Evolutionary conservation across 106 monocot species (phyloP), one percentile per base, ranked within the genome.

Genomic region (Platanthera guangdongensis): DNA sequence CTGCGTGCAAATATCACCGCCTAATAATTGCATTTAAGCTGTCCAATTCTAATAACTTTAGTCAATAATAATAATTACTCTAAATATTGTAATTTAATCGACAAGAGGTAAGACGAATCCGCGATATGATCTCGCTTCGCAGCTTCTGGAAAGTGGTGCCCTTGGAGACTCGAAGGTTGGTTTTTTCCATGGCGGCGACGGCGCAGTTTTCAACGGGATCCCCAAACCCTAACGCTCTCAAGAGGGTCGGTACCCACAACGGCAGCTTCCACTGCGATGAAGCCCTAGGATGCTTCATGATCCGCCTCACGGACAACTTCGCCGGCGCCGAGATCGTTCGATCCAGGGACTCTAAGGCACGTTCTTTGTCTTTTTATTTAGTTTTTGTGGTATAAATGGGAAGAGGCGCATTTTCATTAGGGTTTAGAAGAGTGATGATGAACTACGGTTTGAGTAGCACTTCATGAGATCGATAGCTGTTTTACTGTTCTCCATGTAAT

Each of bases 191-290:
- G 71, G 79, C 80, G 48, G 74, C 69, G 47, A 55, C 81, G 19
- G 55, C 74, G 32, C 13, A 14, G 55, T 87, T 81, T 78, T 78
- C 77, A 8, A 77, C 83, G 11, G 74, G 74, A 4, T 81, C 75
- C 16, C 80, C 86, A 51, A 63, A 39, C 30, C 21, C 78, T 46
- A 47, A 5, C 51, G 6, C 74, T 8, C 30, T 75, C 39, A 89
- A 76, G 84, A 55, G 80, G 22, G 89, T 95, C 30, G 94, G 94
- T 47, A 95, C 94, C 68, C 94, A 95, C 89, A 91, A 91, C 68
- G 94, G 94, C 21, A 86, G 81, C 82, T 95, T 95, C 87, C 94
- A 95, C 89, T 95, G 94, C 81, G 94, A 95, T 52, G 94, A 95
- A 84, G 94, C 94, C 70, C 94, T 95, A 28, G 94, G 86, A 8